Conservation (phyloP, 108 stramenopile species). For the Parmales sp. region DNA sequence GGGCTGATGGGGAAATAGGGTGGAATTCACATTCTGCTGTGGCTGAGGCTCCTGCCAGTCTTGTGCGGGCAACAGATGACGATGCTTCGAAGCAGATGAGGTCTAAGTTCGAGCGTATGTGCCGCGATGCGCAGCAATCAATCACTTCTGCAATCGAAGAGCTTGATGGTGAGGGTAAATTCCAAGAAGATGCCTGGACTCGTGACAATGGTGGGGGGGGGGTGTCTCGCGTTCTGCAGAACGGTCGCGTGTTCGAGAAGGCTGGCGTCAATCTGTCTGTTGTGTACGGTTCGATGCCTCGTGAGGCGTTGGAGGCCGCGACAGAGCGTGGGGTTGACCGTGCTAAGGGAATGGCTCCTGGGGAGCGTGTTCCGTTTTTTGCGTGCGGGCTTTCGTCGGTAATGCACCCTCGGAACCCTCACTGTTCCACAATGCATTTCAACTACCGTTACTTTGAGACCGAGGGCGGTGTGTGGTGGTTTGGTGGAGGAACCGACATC, state of each 20-base stretch:
- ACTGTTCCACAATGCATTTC: slow-evolving; percentile 97
- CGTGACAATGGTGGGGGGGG: slow-evolving; percentile 92
- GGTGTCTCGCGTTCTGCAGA: slow-evolving; percentile 79
- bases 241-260: slow-evolving; percentile 96
- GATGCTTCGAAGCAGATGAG: slow-evolving; percentile 93
- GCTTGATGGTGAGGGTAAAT: slow-evolving; percentile 76
- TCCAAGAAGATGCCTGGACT: slow-evolving; percentile 88
- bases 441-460: slow-evolving; percentile 99
- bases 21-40: slow-evolving; percentile 21
- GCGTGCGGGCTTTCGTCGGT: slow-evolving; percentile 90
- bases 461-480: slow-evolving; percentile 99
- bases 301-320: slow-evolving; percentile 85
- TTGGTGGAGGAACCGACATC: slow-evolving; percentile 98
- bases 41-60: slow-evolving; percentile 35
- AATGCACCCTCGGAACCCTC: slow-evolving; percentile 96
- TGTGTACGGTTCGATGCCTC: slow-evolving; percentile 88
- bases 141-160: slow-evolving; percentile 84
- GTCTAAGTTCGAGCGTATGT: slow-evolving; percentile 77
- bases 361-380: slow-evolving; percentile 88
- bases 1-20: neutral
- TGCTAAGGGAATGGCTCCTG: slow-evolving; percentile 79
- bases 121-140: slow-evolving; percentile 77
- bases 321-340: slow-evolving; percentile 89
- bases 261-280: slow-evolving; percentile 94
- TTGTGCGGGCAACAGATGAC: slow-evolving; percentile 77